These are phyloP conservation scores for Candida corydali DNA, from an alignment of 805 yeast species.

Conservation along the genomic window DNA sequence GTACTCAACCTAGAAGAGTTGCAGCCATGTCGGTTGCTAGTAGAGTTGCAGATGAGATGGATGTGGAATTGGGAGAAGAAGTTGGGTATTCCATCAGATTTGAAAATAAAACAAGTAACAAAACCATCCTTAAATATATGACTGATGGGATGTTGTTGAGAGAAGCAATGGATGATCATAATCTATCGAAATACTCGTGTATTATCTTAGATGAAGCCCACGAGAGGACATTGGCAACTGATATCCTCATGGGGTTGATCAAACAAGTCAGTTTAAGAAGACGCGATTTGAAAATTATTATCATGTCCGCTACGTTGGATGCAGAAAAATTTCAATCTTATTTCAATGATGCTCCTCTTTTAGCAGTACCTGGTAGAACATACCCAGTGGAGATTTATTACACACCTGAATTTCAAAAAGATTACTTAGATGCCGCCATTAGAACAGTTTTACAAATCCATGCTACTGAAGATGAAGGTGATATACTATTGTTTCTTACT, in stretches of 20 bases:
- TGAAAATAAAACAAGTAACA: constrained; percentile 78
- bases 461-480: constrained; percentile 94
- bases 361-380: constrained; percentile 97
- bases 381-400: constrained; percentile 96
- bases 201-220: constrained; percentile 96
- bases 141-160: constrained; percentile 97
- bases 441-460: constrained; percentile 95
- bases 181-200: constrained; percentile 75
- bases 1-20: constrained; percentile 96
- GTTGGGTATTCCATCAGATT: constrained; percentile 95
- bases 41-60: constrained; percentile 97
- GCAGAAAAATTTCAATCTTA: constrained; percentile 92
- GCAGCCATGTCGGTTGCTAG: constrained; percentile 99
- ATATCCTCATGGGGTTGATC: constrained; percentile 90
- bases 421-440: constrained; percentile 90
- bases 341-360: constrained; percentile 85
- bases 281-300: constrained; percentile 83
- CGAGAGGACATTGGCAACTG: constrained; percentile 95
- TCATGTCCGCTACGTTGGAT: constrained; percentile 97
- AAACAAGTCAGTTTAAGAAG: constrained; percentile 78
- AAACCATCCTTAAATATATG: constrained; percentile 89
- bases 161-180: constrained; percentile 97
- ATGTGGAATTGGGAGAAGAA: constrained; percentile 85
- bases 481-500: constrained; percentile 77
- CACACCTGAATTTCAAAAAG: constrained; percentile 95